Evolutionary conservation across 495 filamentous ascomycete genomes (phyloP).

Genomic region (Penicillium waksmanii): DNA sequence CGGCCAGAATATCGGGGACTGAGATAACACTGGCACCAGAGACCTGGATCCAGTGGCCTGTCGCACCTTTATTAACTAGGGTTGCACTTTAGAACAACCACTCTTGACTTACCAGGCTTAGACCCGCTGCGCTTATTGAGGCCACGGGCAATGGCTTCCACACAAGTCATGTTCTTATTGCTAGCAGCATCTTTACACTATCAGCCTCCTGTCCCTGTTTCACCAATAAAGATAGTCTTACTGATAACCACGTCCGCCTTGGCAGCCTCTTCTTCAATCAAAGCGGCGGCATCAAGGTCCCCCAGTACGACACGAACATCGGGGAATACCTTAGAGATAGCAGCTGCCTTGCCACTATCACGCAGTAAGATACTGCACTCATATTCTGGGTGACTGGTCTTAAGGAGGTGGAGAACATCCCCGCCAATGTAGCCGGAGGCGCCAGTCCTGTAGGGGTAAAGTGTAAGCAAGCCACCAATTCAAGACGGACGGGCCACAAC

Average conservation of each 20-base stretch:
- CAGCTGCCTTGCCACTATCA: constrained; percentile 59
- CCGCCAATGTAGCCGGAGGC: constrained; percentile 72
- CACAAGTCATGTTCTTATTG: constrained; percentile 42
- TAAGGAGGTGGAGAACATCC: constrained; percentile 59
- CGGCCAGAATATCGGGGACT: constrained; percentile 31
- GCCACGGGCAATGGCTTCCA: constrained; percentile 44
- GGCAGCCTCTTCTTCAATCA: constrained; percentile 45
- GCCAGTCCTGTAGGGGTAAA: constrained; percentile 43
- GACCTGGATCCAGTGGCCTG: constrained; percentile 38
- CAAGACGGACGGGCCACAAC: background rate
- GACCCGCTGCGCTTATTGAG: constrained; percentile 28
- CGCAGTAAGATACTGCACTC: constrained; percentile 63
- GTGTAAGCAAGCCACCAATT: constrained; percentile 4
- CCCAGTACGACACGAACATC: constrained; percentile 49
- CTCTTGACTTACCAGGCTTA: constrained; percentile 19
- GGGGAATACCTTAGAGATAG: constrained; percentile 53
- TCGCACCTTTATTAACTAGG: constrained; percentile 7
- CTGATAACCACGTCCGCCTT: constrained; percentile 53
- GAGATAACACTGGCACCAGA: constrained; percentile 38
- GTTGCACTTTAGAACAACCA: background rate
- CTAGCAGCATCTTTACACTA: constrained; percentile 39
- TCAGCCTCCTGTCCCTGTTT: constrained; percentile 9
- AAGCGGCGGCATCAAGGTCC: constrained; percentile 42
- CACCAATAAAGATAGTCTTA: constrained; percentile 32
- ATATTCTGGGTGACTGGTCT: constrained; percentile 61